phyloP scores from a whole-genome alignment of 1,284 basidiomycete genomes.

The Fomitopsis palustris region DNA sequence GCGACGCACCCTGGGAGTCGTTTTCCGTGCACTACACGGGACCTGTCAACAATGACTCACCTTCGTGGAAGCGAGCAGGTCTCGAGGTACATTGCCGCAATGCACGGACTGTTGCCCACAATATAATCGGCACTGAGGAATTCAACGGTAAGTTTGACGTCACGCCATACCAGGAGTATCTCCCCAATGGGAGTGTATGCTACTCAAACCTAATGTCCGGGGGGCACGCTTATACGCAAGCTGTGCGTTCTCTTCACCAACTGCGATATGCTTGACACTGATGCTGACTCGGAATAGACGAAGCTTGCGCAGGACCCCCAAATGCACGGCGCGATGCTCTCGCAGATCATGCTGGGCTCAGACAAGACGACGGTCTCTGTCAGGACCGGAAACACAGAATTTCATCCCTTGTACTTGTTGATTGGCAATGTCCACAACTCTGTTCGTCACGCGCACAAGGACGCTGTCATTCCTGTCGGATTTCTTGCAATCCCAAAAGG shows the following conservation, averaged over 20 bases:
- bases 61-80: slow-evolving; percentile 31
- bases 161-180: slow-evolving; percentile 11
- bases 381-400: slow-evolving; percentile 19
- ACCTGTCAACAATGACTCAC: neutral
- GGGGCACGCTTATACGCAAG: slow-evolving; percentile 21
- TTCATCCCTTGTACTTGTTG: slow-evolving; percentile 16
- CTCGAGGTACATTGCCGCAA: slow-evolving; percentile 36
- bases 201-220: slow-evolving; percentile 13
- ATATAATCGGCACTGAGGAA: slow-evolving; percentile 17
- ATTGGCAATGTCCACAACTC: slow-evolving; percentile 17
- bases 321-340: slow-evolving; percentile 17
- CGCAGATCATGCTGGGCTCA: slow-evolving; percentile 20
- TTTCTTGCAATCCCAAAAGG: slow-evolving; percentile 26
- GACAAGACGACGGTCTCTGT: slow-evolving; percentile 23
- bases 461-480: slow-evolving; percentile 15
- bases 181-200: slow-evolving; percentile 6
- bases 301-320: slow-evolving; percentile 13
- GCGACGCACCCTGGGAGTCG: neutral
- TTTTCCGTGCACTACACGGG: neutral
- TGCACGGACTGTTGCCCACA: slow-evolving; percentile 5
- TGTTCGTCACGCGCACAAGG: slow-evolving; percentile 17
- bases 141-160: slow-evolving; percentile 10
- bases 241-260: slow-evolving; percentile 9
- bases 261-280: too few species aligned
- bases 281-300: slow-evolving; percentile 1